These are phyloP conservation scores for Bondarzewia mesenterica DNA, from an alignment of 1,284 basidiomycete species.

Conservation along the genomic window DNA sequence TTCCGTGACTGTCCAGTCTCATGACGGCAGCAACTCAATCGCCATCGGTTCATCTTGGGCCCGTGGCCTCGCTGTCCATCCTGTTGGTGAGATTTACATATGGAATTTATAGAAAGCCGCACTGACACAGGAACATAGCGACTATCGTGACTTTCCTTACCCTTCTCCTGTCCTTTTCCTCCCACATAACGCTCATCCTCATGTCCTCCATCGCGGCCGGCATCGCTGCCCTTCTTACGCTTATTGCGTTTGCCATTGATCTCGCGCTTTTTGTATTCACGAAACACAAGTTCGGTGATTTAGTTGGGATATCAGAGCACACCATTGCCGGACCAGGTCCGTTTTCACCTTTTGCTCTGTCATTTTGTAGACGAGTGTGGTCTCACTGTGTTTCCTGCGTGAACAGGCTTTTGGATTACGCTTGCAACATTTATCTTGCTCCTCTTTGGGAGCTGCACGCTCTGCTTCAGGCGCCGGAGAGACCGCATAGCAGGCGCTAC, in stretches of 20 bases:
- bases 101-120: background rate
- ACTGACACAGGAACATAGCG: constrained; percentile 32
- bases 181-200: constrained; percentile 49
- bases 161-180: constrained; percentile 53
- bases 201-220: constrained; percentile 55
- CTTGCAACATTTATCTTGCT: constrained; percentile 59
- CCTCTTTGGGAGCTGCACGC: constrained; percentile 54
- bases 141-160: constrained; percentile 56
- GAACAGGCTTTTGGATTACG: constrained; percentile 65
- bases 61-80: constrained; percentile 63
- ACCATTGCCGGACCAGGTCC: constrained; percentile 55
- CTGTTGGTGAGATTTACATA: constrained; percentile 43
- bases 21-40: constrained; percentile 13
- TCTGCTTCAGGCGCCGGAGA: constrained; percentile 59
- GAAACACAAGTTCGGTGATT: constrained; percentile 43
- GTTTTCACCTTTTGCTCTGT: background rate
- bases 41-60: constrained; percentile 56
- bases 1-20: constrained; percentile 30
- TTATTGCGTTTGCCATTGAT: constrained; percentile 67
- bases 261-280: constrained; percentile 63
- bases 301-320: constrained; percentile 31
- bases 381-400: constrained; percentile 28
- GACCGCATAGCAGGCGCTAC: constrained; percentile 35
- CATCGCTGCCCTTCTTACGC: constrained; percentile 54
- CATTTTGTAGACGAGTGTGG: background rate